Evolutionary conservation across 148 eudicot species (phyloP).

Genomic region (Chenopodium suecicum): DNA sequence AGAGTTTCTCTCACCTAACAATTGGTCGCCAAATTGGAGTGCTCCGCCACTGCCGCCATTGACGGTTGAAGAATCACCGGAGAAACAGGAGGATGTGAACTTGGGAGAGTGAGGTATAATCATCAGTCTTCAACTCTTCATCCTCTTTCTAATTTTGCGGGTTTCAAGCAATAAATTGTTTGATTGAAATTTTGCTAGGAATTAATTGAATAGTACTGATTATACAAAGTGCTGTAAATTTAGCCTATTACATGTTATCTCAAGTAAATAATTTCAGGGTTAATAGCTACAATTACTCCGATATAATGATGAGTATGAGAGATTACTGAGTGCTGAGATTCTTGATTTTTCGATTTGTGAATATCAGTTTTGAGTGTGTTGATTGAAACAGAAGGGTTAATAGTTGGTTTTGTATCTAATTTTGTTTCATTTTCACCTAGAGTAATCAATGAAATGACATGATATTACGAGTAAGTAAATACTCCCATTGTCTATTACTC

Average conservation of each 20-base stretch:
- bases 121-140: background rate
- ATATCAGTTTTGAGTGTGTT: background rate
- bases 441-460: background rate
- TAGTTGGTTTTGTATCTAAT: background rate
- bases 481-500: no score
- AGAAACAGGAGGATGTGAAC: slow-evolving; percentile 22
- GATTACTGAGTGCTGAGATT: background rate
- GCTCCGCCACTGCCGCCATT: background rate
- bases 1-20: slow-evolving; percentile 23
- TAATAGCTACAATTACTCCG: no score
- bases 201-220: background rate
- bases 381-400: background rate
- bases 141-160: background rate
- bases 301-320: background rate
- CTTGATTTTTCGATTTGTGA: background rate
- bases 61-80: background rate
- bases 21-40: slow-evolving; percentile 13
- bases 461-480: no score
- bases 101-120: slow-evolving; percentile 10
- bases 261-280: background rate
- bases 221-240: background rate
- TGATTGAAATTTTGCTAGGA: background rate
- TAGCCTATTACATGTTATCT: background rate
- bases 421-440: background rate
- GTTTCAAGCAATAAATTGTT: background rate